phyloP scores from a whole-genome alignment of 768 basidiomycete genomes.

The Zangia roseola region DNA sequence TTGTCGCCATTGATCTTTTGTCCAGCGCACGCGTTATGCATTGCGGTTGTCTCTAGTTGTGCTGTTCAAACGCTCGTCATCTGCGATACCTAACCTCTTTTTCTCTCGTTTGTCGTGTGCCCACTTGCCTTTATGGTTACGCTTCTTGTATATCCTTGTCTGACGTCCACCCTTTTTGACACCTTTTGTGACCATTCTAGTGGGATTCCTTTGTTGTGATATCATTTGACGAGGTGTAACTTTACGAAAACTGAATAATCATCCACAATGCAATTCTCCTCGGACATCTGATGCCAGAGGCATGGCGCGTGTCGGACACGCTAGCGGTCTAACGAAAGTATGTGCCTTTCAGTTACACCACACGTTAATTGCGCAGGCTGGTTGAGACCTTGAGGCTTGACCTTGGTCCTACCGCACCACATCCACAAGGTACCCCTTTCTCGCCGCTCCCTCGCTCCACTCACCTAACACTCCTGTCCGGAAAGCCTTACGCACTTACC shows the following conservation, averaged over 20 bases:
- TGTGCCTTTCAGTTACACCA: too few species aligned
- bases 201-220: slow-evolving; percentile 14
- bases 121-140: slow-evolving; percentile 6
- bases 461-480: too few species aligned
- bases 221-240: slow-evolving; percentile 25
- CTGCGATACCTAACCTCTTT: slow-evolving; percentile 17
- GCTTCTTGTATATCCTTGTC: slow-evolving; percentile 26
- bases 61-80: slow-evolving; percentile 11
- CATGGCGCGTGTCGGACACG: too few species aligned
- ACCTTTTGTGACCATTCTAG: slow-evolving; percentile 5
- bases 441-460: too few species aligned
- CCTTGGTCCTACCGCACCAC: too few species aligned
- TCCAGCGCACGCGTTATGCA: slow-evolving; percentile 14
- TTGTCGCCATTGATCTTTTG: slow-evolving; percentile 17
- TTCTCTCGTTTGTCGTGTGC: slow-evolving; percentile 2
- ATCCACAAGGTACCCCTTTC: too few species aligned
- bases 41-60: slow-evolving; percentile 12
- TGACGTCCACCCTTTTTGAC: neutral
- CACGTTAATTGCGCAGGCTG: too few species aligned
- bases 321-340: too few species aligned
- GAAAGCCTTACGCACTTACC: too few species aligned
- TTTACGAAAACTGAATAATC: slow-evolving; percentile 22
- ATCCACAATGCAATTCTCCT: slow-evolving; percentile 5
- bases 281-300: too few species aligned
- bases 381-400: too few species aligned